A percentile compares a stretch with the other conserved stretches of the same genome.
Evolutionary conservation across 441 rosid genomes (phyloP).

Genomic region (Populus hybrid): DNA sequence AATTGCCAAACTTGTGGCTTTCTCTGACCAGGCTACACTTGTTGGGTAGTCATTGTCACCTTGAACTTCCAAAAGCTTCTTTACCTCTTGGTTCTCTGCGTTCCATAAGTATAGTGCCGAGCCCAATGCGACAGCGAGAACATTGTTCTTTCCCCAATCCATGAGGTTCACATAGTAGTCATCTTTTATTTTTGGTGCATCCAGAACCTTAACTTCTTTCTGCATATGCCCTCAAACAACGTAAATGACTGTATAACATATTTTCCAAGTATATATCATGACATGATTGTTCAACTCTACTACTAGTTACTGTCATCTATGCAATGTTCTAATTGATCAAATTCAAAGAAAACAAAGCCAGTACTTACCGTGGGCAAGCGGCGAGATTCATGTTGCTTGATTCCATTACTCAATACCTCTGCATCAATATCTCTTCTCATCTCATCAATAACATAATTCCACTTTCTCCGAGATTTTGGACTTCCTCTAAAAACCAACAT

Average conservation of each 20-base stretch:
- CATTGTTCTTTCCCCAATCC: conserved; percentile 54
- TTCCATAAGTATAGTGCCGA: conserved; percentile 38
- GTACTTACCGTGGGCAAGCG: conserved; percentile 36
- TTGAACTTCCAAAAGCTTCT: conserved; percentile 22
- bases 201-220: conserved; percentile 41
- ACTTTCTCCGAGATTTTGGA: conserved; percentile 38
- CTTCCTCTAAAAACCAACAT: conserved; percentile 56
- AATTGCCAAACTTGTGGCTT: conserved; percentile 37
- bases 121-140: conserved; percentile 46
- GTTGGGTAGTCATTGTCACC: conserved; percentile 32
- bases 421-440: conserved; percentile 33
- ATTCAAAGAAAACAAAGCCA: not conserved
- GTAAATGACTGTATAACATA: not conserved
- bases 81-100: conserved; percentile 20
- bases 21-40: conserved; percentile 46
- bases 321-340: not conserved
- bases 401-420: conserved; percentile 11
- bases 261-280: not conserved
- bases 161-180: conserved; percentile 42
- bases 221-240: conserved; percentile 22
- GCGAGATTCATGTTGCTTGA: conserved; percentile 19
- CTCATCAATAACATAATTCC: conserved; percentile 30
- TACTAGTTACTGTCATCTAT: not conserved
- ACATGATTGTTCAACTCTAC: not conserved
- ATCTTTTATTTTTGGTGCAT: conserved; percentile 44